These are phyloP conservation scores for Dentipellis fragilis DNA, from an alignment of 768 basidiomycete genomes.

Conservation along the genomic window DNA sequence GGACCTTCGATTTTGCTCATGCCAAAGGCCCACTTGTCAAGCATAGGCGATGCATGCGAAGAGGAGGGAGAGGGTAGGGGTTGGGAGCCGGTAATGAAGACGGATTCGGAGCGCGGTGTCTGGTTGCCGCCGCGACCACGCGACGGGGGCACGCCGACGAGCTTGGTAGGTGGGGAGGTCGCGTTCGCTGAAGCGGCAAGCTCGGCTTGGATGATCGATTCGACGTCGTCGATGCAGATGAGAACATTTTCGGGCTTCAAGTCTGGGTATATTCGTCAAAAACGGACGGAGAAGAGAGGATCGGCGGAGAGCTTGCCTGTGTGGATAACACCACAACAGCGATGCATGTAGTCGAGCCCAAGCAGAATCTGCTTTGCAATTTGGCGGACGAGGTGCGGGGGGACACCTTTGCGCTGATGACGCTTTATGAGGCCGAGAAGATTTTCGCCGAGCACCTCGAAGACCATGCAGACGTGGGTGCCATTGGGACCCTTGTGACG, in stretches of 20 bases:
- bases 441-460: conserved; percentile 97
- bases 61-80: conserved; percentile 84
- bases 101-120: conserved; percentile 75
- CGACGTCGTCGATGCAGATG: conserved; percentile 94
- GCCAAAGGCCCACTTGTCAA: conserved; percentile 85
- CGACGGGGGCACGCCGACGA: conserved; percentile 88
- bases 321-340: conserved; percentile 94
- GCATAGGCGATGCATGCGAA: conserved; percentile 53
- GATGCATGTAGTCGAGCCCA: conserved; percentile 96
- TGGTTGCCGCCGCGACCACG: conserved; percentile 95
- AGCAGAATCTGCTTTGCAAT: conserved; percentile 95
- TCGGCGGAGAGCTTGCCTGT: conserved; percentile 45
- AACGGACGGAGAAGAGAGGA: neutral
- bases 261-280: conserved; percentile 34
- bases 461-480: conserved; percentile 98
- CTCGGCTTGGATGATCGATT: conserved; percentile 82
- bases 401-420: conserved; percentile 96
- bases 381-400: conserved; percentile 85
- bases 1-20: conserved; percentile 79
- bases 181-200: conserved; percentile 45
- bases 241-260: conserved; percentile 98
- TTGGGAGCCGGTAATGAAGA: conserved; percentile 88
- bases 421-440: conserved; percentile 93
- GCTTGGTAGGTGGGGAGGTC: conserved; percentile 39
- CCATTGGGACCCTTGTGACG: conserved; percentile 95